Evolutionary conservation across 225 moss, liverwort and hornwort species (phyloP).

Genomic region (Pseudisothecium myosuroides): DNA sequence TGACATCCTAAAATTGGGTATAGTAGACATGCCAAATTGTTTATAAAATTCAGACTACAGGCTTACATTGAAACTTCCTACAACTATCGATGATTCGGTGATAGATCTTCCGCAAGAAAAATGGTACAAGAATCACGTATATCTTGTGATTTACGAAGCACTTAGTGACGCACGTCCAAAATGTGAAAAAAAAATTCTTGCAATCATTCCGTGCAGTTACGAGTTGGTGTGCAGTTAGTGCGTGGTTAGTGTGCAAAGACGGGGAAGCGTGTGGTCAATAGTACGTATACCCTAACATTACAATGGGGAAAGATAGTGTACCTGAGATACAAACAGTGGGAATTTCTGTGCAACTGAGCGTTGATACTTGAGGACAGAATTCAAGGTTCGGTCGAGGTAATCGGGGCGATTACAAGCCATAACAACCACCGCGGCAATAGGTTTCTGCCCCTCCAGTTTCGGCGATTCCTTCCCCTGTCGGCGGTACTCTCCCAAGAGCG

Average conservation of each 20-base stretch:
- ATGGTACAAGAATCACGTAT: background rate
- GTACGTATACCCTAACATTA: background rate
- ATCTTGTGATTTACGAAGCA: background rate
- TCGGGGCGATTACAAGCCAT: slow-evolving; percentile 99
- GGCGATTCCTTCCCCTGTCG: background rate
- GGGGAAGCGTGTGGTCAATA: background rate
- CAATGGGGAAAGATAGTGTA: background rate
- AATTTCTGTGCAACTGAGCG: slow-evolving; percentile 63
- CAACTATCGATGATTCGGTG: background rate
- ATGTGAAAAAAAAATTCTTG: no score
- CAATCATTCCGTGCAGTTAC: background rate
- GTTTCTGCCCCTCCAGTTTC: background rate
- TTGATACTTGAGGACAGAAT: slow-evolving; percentile 82
- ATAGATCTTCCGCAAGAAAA: background rate
- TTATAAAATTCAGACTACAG: background rate
- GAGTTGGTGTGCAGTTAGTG: background rate
- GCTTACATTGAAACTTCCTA: background rate
- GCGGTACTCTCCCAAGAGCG: slow-evolving; percentile 26
- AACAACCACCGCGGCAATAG: slow-evolving; percentile 81
- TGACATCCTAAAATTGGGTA: background rate
- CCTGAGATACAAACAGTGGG: slow-evolving; percentile 93
- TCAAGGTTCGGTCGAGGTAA: slow-evolving; percentile 74
- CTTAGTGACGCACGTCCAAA: background rate
- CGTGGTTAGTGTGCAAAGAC: background rate
- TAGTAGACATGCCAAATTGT: background rate